Evolutionary conservation across 768 basidiomycete species (phyloP), one percentile per base, ranked within the genome.

Genomic region (Hydnomerulius pinastri): DNA sequence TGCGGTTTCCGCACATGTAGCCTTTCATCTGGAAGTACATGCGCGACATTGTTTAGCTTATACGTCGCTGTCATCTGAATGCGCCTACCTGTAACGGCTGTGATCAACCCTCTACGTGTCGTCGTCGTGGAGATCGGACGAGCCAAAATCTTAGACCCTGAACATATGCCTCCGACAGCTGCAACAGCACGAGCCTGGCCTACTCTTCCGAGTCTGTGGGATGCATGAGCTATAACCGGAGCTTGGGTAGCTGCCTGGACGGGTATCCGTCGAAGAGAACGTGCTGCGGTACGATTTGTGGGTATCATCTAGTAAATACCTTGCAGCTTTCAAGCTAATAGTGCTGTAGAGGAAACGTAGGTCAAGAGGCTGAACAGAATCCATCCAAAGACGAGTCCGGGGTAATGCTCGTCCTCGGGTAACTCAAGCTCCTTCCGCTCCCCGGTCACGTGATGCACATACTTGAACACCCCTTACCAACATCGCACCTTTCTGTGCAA

Each of bases 1-100:
- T 87, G 86, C 9, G 87, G 82, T 28, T 67, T 72, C 36, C 68
- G 50, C 38, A 50, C 32, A 30, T 38, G 20, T 12, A 51, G 39
- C 12, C 48, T 37, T 24, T 5, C 28, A 37, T 55, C 43, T 52
- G 44, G 8, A 17, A 18, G 39, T n/a, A 8, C 20, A 37, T 36
- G 13, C 10, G 30, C 35, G n/a, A 30, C 10, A 7, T 21, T 44
- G n/a, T 23, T 12, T 38, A 37, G 36, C 4, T 29, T 13, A 37
- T 4, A 33, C 20, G 13, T 6, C 20, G 40, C 13, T 33, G 7
- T 39, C 15, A n/a, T 8, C 6, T n/a, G n/a, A 6, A n/a, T 1
- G 11, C 35, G 51, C 66, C 43, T 44, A 66, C 68, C 43, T 29
- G 40, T 25, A 9, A 48, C 7, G 30, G 56, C 24, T 15, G 62